A percentile compares a stretch with the other conserved stretches of the same genome.
These are phyloP conservation scores for Rhodocollybia butyracea DNA, from an alignment of 768 basidiomycete genomes.

Conservation along the genomic window DNA sequence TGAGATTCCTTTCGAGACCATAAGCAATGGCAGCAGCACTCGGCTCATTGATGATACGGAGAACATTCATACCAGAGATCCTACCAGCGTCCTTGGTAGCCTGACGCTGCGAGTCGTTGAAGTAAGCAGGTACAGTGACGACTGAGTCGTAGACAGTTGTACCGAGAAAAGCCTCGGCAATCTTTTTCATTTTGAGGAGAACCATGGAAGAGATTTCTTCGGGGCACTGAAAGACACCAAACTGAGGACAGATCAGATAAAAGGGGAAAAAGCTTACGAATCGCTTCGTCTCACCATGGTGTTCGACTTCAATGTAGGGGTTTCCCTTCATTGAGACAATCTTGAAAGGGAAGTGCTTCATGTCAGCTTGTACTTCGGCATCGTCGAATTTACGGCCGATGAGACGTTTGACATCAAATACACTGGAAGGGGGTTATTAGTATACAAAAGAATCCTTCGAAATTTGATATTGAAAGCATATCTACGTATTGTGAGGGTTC, in stretches of 20 bases:
- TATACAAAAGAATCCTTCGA: not conserved
- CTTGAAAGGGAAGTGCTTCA: constrained; percentile 50
- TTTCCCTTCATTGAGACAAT: constrained; percentile 42
- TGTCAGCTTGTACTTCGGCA: constrained; percentile 43
- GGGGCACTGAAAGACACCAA: constrained; percentile 37
- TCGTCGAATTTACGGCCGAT: constrained; percentile 50
- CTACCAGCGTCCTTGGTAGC: constrained; percentile 68
- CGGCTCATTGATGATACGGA: constrained; percentile 68
- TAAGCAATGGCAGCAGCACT: constrained; percentile 72
- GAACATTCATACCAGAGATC: constrained; percentile 61
- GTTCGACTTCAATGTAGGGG: constrained; percentile 50
- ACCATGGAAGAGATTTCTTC: constrained; percentile 72
- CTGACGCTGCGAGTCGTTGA: constrained; percentile 67
- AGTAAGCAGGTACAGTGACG: constrained; percentile 55
- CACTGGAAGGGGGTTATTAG: constrained; percentile 13
- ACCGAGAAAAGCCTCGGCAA: constrained; percentile 67
- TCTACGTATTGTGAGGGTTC: constrained; percentile 67
- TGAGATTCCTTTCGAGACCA: constrained; percentile 59
- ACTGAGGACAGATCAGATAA: not conserved
- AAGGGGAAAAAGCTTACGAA: constrained; percentile 37
- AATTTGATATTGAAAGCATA: constrained; percentile 8
- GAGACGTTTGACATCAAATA: constrained; percentile 59
- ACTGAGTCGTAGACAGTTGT: constrained; percentile 60
- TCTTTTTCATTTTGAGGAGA: constrained; percentile 67
- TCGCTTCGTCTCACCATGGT: constrained; percentile 52